A percentile compares a stretch with the other conserved stretches of the same genome.
phyloP scores from a whole-genome alignment of 345 rosid genomes.

The Eucalyptus decipiens region DNA sequence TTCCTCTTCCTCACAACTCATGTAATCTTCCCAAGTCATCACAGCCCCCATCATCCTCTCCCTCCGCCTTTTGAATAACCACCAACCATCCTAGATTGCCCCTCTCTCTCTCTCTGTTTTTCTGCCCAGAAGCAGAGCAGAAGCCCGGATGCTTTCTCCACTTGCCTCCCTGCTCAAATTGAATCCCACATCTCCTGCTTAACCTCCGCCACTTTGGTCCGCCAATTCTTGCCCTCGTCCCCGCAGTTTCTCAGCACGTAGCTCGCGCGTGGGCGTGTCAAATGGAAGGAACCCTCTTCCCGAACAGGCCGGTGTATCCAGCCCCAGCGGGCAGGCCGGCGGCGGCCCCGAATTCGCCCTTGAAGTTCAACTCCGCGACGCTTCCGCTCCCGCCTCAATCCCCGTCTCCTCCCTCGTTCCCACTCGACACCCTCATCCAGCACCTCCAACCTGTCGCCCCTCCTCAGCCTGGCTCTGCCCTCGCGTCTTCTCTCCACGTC shows the following conservation, averaged over 20 bases:
- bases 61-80: background rate
- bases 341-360: constrained; percentile 4
- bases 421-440: constrained; percentile 66
- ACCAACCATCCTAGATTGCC: background rate
- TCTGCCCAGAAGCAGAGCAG: background rate
- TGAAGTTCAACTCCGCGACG: constrained; percentile 57
- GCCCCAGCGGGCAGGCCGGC: constrained; percentile 7
- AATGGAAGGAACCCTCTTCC: constrained; percentile 70
- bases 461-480: constrained; percentile 3
- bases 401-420: constrained; percentile 30
- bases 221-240: background rate
- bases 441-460: constrained; percentile 27
- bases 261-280: background rate
- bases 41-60: background rate
- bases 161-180: background rate
- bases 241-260: background rate
- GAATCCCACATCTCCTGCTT: background rate
- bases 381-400: constrained; percentile 48
- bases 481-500: constrained; percentile 28
- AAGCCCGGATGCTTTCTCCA: background rate
- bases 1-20: background rate
- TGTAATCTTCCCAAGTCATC: background rate
- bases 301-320: constrained; percentile 46
- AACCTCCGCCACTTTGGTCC: background rate
- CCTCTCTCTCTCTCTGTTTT: background rate